These are phyloP conservation scores for Venturiaceae sp. DNA, from an alignment of 2,329 filamentous ascomycete species.

Conservation along the genomic window DNA sequence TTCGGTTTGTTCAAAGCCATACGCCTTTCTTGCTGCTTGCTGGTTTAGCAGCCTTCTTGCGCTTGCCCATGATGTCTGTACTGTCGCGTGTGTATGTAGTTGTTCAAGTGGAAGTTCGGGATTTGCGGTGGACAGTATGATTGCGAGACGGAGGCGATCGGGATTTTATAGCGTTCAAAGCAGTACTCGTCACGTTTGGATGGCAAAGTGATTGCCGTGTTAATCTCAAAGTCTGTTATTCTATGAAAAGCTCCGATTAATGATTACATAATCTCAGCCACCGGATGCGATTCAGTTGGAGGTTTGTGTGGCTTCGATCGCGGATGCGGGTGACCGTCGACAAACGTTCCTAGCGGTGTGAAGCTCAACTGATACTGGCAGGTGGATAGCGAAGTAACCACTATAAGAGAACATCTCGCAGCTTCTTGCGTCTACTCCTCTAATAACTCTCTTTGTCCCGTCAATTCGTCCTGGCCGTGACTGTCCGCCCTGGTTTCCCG, in stretches of 20 bases:
- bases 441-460: background rate
- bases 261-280: too few species aligned
- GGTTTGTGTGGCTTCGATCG: too few species aligned
- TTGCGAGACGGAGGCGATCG: too few species aligned
- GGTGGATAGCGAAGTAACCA: background rate
- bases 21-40: conserved; percentile 4
- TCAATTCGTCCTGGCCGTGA: background rate
- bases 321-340: too few species aligned
- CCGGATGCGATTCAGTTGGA: too few species aligned
- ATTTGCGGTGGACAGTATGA: too few species aligned
- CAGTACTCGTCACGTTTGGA: too few species aligned
- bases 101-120: too few species aligned
- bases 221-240: too few species aligned
- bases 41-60: conserved; percentile 9
- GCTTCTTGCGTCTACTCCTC: background rate
- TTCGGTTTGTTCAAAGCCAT: background rate
- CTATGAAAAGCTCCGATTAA: too few species aligned
- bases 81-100: background rate
- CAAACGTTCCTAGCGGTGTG: background rate
- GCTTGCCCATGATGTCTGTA: conserved; percentile 7
- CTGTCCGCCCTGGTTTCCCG: background rate
- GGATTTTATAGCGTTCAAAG: too few species aligned
- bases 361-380: background rate
- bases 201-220: too few species aligned
- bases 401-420: background rate